Base-by-base conservation (phyloP, 352 stramenopile genomes). In the Pythium myriotylum region DNA sequence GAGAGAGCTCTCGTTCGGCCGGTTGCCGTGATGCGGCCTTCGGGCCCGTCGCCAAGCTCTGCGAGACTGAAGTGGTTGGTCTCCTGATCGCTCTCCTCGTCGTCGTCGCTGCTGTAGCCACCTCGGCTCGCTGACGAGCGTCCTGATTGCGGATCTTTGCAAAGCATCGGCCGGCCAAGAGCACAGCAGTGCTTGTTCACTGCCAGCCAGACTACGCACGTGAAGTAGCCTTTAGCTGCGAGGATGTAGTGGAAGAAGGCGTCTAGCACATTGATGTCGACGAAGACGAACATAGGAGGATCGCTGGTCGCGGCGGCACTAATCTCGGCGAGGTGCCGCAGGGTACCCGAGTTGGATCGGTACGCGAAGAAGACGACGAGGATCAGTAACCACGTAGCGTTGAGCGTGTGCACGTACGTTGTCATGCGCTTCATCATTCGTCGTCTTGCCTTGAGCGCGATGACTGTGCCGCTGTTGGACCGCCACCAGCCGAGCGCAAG, bases 351-450 rank as follows among this genome's bases (percentile, higher is more conserved):
- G 57, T 75, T 86, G 0, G 82, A 73, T 3, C 79, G 77, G 57
- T 89, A 91, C 29, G 75, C 46, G 62, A 88, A 88, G 61, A 85
- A 89, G 2, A 77, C 59, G 17, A 86, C 73, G 10, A 91, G 58
- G 3, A 89, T 54, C 1, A 85, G 63, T 9, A 91, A 62, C 82
- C 82, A 91, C 33, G 77, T 84, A 0, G 65, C 77, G 40, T 87
- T 88, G 22, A 89, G 70, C 29, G 80, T 81, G 62, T 89, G 82
- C 0, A 89, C 82, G 58, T 88, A 89, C 20, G 84, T 72, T 3
- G 77, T 72, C 79, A 89, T 89, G 54, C 80, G 82, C 60, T 85
- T 88, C 79, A 91, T 88, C 53, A 89, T 81, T 12, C 79, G 79
- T 10, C 80, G 75, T 4, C 82, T 68, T 16, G 80, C 82, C 53